Conservation (phyloP, 345 rosid genomes). For the Syzygium jambos region DNA sequence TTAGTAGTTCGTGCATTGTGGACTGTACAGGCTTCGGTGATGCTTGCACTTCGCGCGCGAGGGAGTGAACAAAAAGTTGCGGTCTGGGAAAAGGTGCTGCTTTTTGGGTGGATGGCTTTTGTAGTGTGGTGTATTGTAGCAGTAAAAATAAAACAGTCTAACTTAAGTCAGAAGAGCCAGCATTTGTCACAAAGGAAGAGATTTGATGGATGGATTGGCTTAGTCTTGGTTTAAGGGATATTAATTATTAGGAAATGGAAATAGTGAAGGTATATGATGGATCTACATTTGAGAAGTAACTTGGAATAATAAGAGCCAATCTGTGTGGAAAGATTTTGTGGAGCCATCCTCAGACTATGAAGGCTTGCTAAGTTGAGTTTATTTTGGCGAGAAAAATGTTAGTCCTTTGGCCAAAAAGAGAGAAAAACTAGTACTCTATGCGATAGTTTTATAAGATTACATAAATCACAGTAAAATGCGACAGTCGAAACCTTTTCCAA, state of each 20-base stretch:
- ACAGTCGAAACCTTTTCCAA: not conserved
- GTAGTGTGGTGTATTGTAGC: not conserved
- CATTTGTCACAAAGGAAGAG: not conserved
- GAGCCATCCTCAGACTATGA: not conserved
- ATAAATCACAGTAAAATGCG: not conserved
- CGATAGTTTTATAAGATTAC: not conserved
- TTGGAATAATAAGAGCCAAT: not conserved
- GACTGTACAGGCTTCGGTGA: not conserved
- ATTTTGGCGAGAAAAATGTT: not conserved
- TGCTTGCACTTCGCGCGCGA: not conserved
- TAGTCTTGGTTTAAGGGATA: not conserved
- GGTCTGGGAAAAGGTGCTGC: not conserved
- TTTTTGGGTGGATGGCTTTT: not conserved
- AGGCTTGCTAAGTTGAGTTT: not conserved
- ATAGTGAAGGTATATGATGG: not conserved
- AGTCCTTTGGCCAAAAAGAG: not conserved
- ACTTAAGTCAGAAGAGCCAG: not conserved
- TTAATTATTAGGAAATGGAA: not conserved
- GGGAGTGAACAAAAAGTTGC: not conserved
- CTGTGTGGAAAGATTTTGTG: not conserved
- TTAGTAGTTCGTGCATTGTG: not conserved
- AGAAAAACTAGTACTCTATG: not conserved
- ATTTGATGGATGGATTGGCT: not conserved
- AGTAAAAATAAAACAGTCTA: not conserved
- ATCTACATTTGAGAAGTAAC: not conserved